phyloP scores from a whole-genome alignment of 331 rosid species.

The Quercus tomentella region DNA sequence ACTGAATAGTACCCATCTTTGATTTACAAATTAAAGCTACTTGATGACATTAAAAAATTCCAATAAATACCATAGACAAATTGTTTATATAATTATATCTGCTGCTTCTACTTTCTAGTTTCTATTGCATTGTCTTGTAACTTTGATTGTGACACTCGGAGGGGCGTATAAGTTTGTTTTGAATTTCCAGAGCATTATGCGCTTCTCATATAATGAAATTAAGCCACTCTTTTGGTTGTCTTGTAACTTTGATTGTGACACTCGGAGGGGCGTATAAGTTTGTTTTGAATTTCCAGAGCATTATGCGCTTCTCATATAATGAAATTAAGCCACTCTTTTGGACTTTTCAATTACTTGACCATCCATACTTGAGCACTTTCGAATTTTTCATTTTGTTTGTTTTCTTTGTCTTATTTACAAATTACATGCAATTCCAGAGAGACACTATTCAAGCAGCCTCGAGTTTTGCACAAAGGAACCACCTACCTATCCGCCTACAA shows the following conservation, averaged over 20 bases:
- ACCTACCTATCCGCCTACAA: constrained; percentile 47
- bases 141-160: background rate
- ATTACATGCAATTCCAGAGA: constrained; percentile 41
- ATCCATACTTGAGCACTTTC: background rate
- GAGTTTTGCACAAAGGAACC: constrained; percentile 51
- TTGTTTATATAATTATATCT: background rate
- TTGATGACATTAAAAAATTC: background rate
- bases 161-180: background rate
- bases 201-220: background rate
- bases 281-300: background rate
- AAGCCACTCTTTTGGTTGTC: background rate
- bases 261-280: background rate
- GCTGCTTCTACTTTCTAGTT: background rate
- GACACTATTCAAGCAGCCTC: constrained; percentile 54
- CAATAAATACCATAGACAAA: background rate
- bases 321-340: background rate
- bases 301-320: background rate
- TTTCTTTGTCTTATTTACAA: constrained; percentile 9
- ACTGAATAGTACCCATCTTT: background rate
- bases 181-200: background rate
- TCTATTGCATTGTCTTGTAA: background rate
- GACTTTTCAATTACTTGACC: background rate
- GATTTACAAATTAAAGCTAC: background rate
- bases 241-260: background rate
- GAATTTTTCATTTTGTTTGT: background rate